Conservation (phyloP, 129 eudicot genomes). For the Cynara cardunculus region DNA sequence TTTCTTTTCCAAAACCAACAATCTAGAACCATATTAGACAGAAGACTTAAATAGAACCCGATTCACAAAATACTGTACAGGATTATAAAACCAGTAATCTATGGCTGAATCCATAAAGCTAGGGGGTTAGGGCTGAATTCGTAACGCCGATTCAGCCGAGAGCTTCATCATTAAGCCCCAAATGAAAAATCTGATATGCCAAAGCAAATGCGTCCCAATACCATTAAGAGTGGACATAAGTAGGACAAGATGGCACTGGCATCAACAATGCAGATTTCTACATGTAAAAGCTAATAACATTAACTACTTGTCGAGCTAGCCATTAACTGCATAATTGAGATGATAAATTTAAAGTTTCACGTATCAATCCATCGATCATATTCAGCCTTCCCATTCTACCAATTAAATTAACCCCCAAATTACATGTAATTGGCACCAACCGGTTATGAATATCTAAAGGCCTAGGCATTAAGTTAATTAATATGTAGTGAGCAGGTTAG, state of each 20-base stretch:
- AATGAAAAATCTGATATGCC: background rate
- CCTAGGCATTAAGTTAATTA: no score
- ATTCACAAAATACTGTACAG: background rate
- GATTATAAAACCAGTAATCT: background rate
- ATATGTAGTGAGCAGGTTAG: no score
- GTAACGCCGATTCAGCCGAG: background rate
- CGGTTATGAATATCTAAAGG: background rate
- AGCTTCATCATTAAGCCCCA: background rate
- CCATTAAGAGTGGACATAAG: background rate
- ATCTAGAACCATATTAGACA: background rate
- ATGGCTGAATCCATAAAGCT: background rate
- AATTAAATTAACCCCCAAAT: background rate
- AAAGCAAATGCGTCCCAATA: background rate
- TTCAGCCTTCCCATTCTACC: background rate
- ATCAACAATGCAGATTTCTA: background rate
- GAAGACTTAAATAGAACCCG: background rate
- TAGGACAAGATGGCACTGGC: background rate
- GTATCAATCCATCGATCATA: background rate
- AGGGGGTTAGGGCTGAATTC: background rate
- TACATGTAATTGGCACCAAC: background rate
- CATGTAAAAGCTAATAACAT: background rate
- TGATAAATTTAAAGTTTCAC: background rate
- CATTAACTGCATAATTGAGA: background rate
- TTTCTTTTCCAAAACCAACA: no score
- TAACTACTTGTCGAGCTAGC: background rate